phyloP scores from a whole-genome alignment of 1,284 basidiomycete species.

The Malassezia sympodialis region DNA sequence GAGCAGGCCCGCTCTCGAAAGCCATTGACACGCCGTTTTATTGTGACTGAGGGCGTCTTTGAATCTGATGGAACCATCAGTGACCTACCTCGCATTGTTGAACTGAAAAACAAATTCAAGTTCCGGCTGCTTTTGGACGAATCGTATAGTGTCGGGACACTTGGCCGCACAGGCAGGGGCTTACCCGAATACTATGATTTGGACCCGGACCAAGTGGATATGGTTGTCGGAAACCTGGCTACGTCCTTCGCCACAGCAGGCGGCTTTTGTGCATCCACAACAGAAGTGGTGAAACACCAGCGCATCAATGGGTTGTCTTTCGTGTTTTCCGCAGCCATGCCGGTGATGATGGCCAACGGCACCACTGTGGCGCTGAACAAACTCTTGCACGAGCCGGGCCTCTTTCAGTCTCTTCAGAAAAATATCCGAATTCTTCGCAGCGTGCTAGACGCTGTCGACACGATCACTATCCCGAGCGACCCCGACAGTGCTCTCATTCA shows the following conservation, averaged over 20 bases:
- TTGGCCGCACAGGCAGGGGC: constrained; percentile 85
- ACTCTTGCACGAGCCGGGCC: constrained; percentile 57
- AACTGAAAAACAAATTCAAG: constrained; percentile 89
- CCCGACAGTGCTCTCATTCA: constrained; percentile 77
- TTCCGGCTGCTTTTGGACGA: constrained; percentile 92
- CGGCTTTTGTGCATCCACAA: constrained; percentile 88
- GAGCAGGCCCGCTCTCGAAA: constrained; percentile 60
- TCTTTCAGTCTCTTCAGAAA: constrained; percentile 66
- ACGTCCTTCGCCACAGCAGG: constrained; percentile 73
- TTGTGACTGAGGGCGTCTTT: constrained; percentile 93
- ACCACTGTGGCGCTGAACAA: constrained; percentile 73
- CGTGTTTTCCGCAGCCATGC: constrained; percentile 92
- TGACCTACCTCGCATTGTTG: constrained; percentile 82
- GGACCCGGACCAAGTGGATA: constrained; percentile 53
- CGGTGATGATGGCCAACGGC: constrained; percentile 75
- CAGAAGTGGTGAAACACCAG: constrained; percentile 74
- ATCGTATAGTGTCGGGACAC: constrained; percentile 78
- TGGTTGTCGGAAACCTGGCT: constrained; percentile 67
- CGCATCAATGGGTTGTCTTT: constrained; percentile 94
- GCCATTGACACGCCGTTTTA: constrained; percentile 81
- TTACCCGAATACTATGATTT: constrained; percentile 79
- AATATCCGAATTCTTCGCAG: constrained; percentile 67
- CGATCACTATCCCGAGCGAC: constrained; percentile 72
- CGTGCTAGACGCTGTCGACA: constrained; percentile 65
- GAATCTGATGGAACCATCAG: constrained; percentile 85